Evolutionary conservation across 345 rosid genomes (phyloP).

Genomic region (Aquilaria yunnanensis): DNA sequence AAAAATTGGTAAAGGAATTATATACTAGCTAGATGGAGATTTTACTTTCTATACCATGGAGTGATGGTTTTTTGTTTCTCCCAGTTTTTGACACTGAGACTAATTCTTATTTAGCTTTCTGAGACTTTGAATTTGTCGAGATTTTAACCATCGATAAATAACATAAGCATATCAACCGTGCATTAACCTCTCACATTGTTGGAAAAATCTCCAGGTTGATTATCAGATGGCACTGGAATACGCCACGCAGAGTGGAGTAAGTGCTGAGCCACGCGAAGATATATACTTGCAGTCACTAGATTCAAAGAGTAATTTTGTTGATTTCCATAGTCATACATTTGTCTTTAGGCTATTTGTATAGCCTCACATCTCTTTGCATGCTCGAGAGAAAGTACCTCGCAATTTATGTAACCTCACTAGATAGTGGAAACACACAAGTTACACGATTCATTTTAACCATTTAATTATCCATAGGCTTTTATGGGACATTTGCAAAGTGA

Average conservation of each 20-base stretch:
- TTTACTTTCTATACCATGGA: no score
- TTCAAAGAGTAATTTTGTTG: constrained; percentile 30
- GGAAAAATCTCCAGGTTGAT: constrained; percentile 65
- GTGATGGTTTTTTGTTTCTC: no score
- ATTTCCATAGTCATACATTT: constrained; percentile 50
- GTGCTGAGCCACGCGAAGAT: constrained; percentile 80
- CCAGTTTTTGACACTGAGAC: no score
- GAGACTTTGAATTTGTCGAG: no score
- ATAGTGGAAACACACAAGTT: neutral
- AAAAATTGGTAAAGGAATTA: no score
- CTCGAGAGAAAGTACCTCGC: neutral
- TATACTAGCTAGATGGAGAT: no score
- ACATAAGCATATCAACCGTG: no score
- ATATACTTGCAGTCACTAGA: constrained; percentile 48
- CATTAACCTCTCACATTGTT: neutral
- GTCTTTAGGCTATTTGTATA: constrained; percentile 59
- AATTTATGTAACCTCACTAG: neutral
- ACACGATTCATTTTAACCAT: neutral
- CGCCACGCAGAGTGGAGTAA: constrained; percentile 88
- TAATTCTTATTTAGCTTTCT: neutral
- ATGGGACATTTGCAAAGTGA: no score
- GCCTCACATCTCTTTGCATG: neutral
- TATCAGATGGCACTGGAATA: constrained; percentile 96
- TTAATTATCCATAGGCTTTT: neutral
- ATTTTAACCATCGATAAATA: no score